Evolutionary conservation across 2,329 filamentous ascomycete genomes (phyloP).

Genomic region (Didymella pomorum): DNA sequence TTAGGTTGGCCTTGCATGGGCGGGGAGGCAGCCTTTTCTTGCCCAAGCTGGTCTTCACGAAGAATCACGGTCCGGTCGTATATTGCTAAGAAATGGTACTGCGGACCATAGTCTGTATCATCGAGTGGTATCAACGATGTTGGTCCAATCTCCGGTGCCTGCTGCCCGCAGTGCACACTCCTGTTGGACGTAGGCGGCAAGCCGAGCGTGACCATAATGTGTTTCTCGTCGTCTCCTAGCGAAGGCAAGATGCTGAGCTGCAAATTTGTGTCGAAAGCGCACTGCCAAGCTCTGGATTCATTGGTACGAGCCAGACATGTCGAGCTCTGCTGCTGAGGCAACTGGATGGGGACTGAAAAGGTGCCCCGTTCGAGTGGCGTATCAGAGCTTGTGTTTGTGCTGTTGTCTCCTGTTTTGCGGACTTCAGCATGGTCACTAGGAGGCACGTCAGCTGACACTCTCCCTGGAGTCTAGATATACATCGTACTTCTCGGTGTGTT

Average conservation of each 20-base stretch:
- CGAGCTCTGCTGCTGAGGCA: conserved; percentile 36
- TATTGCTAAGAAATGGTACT: conserved; percentile 34
- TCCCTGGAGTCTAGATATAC: not conserved
- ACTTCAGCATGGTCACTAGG: not conserved
- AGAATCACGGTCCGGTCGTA: conserved; percentile 39
- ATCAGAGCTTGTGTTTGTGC: conserved; percentile 1
- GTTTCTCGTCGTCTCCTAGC: conserved; percentile 10
- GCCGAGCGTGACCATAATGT: conserved; percentile 29
- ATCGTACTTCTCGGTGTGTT: conserved; percentile 19
- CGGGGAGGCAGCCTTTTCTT: not conserved
- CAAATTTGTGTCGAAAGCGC: conserved; percentile 28
- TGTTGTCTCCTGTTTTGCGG: conserved; percentile 7
- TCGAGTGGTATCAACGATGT: conserved; percentile 17
- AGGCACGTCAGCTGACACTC: not conserved
- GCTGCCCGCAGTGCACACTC: conserved; percentile 30
- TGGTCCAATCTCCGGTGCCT: conserved; percentile 25
- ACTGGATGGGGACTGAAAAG: conserved; percentile 29
- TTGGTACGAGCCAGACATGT: conserved; percentile 36
- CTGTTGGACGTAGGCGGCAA: conserved; percentile 9
- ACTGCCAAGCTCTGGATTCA: conserved; percentile 39
- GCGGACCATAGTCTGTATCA: conserved; percentile 1
- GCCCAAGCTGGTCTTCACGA: conserved; percentile 24
- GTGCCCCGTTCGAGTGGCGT: conserved; percentile 30
- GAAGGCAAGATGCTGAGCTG: conserved; percentile 34
- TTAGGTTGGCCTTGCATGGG: not conserved